phyloP scores from a whole-genome alignment of 73 alveolate genomes.

The Blepharisma stoltei region DNA sequence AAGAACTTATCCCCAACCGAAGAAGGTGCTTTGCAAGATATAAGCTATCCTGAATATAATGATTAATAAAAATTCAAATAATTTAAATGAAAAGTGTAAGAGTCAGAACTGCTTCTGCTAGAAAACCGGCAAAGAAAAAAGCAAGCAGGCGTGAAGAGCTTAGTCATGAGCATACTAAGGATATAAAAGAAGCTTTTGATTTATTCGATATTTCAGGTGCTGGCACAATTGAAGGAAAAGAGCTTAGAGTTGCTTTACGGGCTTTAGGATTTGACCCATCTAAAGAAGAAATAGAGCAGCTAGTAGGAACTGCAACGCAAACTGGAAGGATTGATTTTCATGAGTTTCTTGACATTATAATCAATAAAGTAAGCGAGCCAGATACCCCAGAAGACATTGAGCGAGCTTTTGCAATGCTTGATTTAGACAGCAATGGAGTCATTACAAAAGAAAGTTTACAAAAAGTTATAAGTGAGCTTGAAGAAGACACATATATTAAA shows the following conservation, averaged over 20 bases:
- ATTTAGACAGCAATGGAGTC: constrained; percentile 1
- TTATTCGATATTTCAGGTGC: constrained; percentile 59
- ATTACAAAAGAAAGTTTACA: constrained; percentile 28
- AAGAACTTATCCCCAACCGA: too few relatives aligned
- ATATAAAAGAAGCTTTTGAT: constrained; percentile 62
- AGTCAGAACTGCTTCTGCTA: too few relatives aligned
- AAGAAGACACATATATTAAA: too few relatives aligned
- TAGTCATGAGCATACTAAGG: constrained; percentile 49
- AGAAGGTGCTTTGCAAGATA: too few relatives aligned
- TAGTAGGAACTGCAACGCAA: constrained; percentile 77
- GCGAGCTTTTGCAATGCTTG: constrained; percentile 64
- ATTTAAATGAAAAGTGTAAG: too few relatives aligned
- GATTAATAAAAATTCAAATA: too few relatives aligned
- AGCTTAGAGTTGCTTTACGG: constrained; percentile 87
- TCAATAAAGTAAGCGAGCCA: constrained; percentile 91
- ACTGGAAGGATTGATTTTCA: constrained; percentile 92
- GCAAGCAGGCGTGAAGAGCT: constrained; percentile 45
- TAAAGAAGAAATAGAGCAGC: constrained; percentile 86
- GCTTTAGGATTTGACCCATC: constrained; percentile 97
- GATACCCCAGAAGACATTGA: constrained; percentile 73
- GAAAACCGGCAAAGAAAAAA: constrained; percentile 38
- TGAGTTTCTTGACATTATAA: constrained; percentile 93
- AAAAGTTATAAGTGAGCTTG: constrained; percentile 6
- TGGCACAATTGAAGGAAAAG: constrained; percentile 89
- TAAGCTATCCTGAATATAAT: too few relatives aligned